These are phyloP conservation scores for Microbotryum scabiosae DNA, from an alignment of 1,284 basidiomycete genomes.

Conservation along the genomic window DNA sequence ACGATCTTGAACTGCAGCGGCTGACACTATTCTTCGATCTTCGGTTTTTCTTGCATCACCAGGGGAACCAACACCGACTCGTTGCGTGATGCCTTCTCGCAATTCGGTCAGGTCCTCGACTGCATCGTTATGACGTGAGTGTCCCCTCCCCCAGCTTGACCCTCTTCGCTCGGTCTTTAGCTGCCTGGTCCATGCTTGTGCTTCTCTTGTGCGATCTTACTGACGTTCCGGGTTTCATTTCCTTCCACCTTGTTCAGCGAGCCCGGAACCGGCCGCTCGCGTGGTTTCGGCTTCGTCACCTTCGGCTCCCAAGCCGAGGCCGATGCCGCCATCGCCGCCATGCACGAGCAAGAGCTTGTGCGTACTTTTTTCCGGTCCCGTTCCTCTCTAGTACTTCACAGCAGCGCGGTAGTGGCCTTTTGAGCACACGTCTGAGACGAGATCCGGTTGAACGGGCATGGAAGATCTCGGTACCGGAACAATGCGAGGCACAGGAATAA, in stretches of 20 bases:
- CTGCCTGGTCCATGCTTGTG: too few species aligned
- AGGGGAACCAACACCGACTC: conserved; percentile 29
- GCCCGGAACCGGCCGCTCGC: conserved; percentile 31
- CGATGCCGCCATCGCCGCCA: conserved; percentile 29
- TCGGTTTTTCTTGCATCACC: background rate
- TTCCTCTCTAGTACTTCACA: background rate
- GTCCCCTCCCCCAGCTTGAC: background rate
- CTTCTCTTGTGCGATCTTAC: background rate
- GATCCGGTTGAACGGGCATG: background rate
- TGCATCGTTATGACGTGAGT: conserved; percentile 34
- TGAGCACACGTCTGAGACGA: background rate
- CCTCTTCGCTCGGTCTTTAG: too few species aligned
- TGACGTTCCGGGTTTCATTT: background rate
- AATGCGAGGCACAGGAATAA: background rate
- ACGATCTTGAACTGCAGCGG: background rate
- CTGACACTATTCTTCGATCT: background rate
- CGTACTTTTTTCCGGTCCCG: conserved; percentile 6
- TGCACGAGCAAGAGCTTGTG: conserved; percentile 34
- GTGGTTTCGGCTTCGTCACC: conserved; percentile 33
- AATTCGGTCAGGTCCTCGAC: conserved; percentile 31
- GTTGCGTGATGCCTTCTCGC: conserved; percentile 26
- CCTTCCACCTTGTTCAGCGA: conserved; percentile 10
- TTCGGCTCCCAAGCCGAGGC: conserved; percentile 27
- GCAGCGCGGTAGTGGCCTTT: too few species aligned
- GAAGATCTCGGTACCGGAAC: background rate